Base-by-base conservation (phyloP, 352 stramenopile species). In the Globisporangium uncinulatum region DNA sequence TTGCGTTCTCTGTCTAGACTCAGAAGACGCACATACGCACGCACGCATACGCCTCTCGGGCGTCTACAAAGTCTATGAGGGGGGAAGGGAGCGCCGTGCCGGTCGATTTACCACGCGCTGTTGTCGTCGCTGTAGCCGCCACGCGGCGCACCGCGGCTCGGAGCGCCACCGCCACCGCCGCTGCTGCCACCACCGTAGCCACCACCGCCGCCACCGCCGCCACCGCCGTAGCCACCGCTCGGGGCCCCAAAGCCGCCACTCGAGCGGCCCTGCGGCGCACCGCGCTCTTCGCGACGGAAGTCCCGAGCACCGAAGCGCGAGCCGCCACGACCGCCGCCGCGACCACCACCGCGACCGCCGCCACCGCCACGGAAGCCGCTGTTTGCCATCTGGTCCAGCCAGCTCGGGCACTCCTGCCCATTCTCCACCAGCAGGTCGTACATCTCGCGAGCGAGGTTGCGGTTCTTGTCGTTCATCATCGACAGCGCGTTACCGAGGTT, bases 401-500 rank as follows among this genome's bases (percentile, higher is more conserved):
- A 99, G 21, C 75, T 52, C 29, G 96, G 97, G 54, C 96, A 83
- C 58, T 98, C 94, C 71, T 99, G 96, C 21, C 93, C 85, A 70
- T 98, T 98, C 72, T 98, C 94, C 19, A 93, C 78, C 32, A 99
- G 79, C 57, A 99, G 59, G 19, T 99, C 97, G 72, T 97, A 92
- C 45, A 99, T 89, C 61, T 99, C 97, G 39, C 94, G 85, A 24
- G 94, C 92, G 52, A 99, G 94, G 76, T 98, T 98, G 49, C 86
- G 74, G 82, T 99, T 99, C 69, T 97, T 98, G 57, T 99, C 96
- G 76, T 99, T 99, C 4, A 99, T 97, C 65, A 99, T 97, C 17
- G 95, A 98, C 59, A 99, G 87, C 0, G 97, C 92, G 17, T 90
- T 83, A 42, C 98, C 98, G 15, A 91, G 89, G 47, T 91, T 74